These are phyloP conservation scores for Exophiala sideris DNA, from an alignment of 2,329 filamentous ascomycete genomes.

Conservation along the genomic window DNA sequence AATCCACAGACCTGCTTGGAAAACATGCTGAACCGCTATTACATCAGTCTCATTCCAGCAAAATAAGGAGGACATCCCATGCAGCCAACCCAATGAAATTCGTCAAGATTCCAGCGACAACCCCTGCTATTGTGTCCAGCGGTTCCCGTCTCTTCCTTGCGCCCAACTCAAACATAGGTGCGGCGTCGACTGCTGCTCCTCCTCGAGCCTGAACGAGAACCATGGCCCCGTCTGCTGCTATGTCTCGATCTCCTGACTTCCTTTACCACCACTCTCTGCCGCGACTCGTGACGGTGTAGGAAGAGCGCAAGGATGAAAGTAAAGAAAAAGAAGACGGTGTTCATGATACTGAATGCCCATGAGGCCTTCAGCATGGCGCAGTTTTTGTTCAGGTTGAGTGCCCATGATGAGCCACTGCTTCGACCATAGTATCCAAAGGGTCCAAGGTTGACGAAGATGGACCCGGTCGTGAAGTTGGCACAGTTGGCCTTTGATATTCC, in stretches of 20 bases:
- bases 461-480: conserved; percentile 52
- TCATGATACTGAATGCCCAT: conserved; percentile 89
- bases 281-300: conserved; percentile 34
- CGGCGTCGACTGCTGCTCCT: conserved; percentile 28
- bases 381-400: conserved; percentile 64
- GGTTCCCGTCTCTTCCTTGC: not conserved
- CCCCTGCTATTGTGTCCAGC: not conserved
- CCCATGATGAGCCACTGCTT: conserved; percentile 44
- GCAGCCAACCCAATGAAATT: conserved; percentile 12
- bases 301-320: conserved; percentile 66
- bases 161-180: conserved; percentile 23
- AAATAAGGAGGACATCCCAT: not conserved
- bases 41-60: not conserved
- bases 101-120: conserved; percentile 5
- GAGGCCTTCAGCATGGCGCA: conserved; percentile 90
- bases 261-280: conserved; percentile 35
- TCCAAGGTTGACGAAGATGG: conserved; percentile 60
- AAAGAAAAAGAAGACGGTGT: conserved; percentile 73
- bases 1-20: not conserved
- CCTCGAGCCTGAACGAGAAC: conserved; percentile 26
- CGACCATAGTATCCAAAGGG: conserved; percentile 56
- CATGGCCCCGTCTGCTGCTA: conserved; percentile 30
- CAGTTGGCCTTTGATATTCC: conserved; percentile 64
- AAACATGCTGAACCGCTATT: conserved; percentile 11
- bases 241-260: conserved; percentile 36